phyloP scores from a whole-genome alignment of 768 basidiomycete species.

The Panaeolus papilionaceus region DNA sequence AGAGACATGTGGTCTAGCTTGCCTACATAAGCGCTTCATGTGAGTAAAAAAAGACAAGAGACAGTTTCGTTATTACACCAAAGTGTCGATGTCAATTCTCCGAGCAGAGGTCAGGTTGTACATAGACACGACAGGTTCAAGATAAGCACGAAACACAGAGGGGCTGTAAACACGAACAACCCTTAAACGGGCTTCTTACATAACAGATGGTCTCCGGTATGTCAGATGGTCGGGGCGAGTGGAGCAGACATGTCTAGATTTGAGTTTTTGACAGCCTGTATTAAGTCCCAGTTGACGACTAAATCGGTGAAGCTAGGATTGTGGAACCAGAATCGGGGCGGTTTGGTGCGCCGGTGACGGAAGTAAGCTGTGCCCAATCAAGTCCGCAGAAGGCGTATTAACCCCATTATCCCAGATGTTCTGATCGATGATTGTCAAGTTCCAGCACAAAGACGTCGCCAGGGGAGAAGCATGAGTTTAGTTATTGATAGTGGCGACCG shows the following conservation, averaged over 20 bases:
- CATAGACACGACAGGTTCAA: not conserved
- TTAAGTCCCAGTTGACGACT: slow-evolving; percentile 10
- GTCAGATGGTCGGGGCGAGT: slow-evolving; percentile 11
- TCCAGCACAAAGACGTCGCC: slow-evolving; percentile 12
- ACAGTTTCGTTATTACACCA: slow-evolving; percentile 4
- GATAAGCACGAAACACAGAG: not conserved
- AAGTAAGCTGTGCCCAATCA: slow-evolving; percentile 13
- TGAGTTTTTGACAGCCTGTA: slow-evolving; percentile 13
- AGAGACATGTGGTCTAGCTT: slow-evolving; percentile 3
- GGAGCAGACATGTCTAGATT: slow-evolving; percentile 11
- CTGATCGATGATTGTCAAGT: slow-evolving; percentile 15
- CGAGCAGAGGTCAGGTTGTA: not conserved
- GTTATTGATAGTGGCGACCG: slow-evolving; percentile 11
- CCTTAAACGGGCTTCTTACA: slow-evolving; percentile 8
- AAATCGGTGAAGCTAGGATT: slow-evolving; percentile 1
- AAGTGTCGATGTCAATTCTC: not conserved
- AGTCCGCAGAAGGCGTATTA: slow-evolving; percentile 5
- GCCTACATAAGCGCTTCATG: not conserved
- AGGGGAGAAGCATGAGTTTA: slow-evolving; percentile 6
- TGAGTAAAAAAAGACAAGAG: not conserved
- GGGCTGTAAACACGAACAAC: not conserved
- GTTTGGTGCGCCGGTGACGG: slow-evolving; percentile 12
- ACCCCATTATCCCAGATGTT: slow-evolving; percentile 8
- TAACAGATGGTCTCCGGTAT: slow-evolving; percentile 6
- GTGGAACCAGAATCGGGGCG: slow-evolving; percentile 9